Evolutionary conservation across 768 basidiomycete species (phyloP).

Genomic region (Suillus paluster): DNA sequence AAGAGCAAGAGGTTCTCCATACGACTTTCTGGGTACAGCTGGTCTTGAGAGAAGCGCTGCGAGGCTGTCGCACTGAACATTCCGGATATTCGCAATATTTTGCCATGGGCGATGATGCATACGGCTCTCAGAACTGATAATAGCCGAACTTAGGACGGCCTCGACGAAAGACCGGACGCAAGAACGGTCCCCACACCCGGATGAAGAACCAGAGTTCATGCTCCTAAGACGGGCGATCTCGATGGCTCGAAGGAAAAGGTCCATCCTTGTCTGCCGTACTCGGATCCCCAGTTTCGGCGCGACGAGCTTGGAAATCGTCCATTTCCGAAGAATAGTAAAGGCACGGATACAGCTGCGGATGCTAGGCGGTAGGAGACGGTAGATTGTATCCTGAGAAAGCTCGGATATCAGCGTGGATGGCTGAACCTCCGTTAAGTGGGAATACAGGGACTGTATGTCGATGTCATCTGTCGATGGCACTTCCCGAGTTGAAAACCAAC

Average conservation of each 20-base stretch:
- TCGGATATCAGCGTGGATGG: slow-evolving; percentile 76
- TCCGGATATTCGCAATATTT: slow-evolving; percentile 65
- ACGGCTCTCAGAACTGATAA: slow-evolving; percentile 81
- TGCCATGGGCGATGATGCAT: slow-evolving; percentile 81
- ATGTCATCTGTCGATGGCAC: slow-evolving; percentile 55
- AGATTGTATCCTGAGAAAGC: slow-evolving; percentile 67
- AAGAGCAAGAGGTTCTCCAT: slow-evolving; percentile 60
- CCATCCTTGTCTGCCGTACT: slow-evolving; percentile 72
- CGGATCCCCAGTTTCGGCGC: slow-evolving; percentile 66
- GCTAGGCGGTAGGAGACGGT: slow-evolving; percentile 75
- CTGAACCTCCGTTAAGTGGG: slow-evolving; percentile 72
- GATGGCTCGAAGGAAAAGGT: slow-evolving; percentile 68
- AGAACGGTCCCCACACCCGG: slow-evolving; percentile 56
- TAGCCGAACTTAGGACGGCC: slow-evolving; percentile 72
- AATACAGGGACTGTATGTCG: slow-evolving; percentile 83
- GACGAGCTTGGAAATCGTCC: slow-evolving; percentile 73
- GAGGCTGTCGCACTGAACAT: slow-evolving; percentile 65
- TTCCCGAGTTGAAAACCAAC: slow-evolving; percentile 75
- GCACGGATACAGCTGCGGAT: slow-evolving; percentile 79
- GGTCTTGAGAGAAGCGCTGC: slow-evolving; percentile 58
- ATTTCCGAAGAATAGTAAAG: slow-evolving; percentile 76
- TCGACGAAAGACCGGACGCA: slow-evolving; percentile 83
- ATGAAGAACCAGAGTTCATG: slow-evolving; percentile 42
- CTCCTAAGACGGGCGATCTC: slow-evolving; percentile 74
- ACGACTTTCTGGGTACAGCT: slow-evolving; percentile 45